A percentile compares a stretch with the other conserved stretches of the same genome.
These are phyloP conservation scores for Pichia gijzeniarum DNA, from an alignment of 805 yeast genomes.

Conservation along the genomic window DNA sequence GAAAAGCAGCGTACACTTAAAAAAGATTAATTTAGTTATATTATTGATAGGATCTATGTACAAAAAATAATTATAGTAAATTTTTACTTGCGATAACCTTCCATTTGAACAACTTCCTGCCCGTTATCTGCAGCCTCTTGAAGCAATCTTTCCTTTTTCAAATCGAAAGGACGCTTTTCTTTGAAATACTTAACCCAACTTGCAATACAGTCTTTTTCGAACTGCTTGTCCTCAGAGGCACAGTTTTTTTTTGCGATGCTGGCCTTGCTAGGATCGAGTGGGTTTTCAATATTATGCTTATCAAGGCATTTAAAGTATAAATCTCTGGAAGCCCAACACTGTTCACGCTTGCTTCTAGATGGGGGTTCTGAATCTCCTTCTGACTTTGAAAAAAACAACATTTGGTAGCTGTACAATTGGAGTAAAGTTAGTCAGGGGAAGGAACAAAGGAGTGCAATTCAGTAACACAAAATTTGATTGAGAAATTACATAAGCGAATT, in stretches of 20 bases:
- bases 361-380: conserved; percentile 33
- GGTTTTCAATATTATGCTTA: conserved; percentile 57
- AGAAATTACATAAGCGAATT: no score
- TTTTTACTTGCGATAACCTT: conserved; percentile 23
- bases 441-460: background rate
- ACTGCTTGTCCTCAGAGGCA: conserved; percentile 46
- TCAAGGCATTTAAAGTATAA: conserved; percentile 69
- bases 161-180: conserved; percentile 77
- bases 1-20: conserved; percentile 90
- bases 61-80: no score
- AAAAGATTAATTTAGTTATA: conserved; percentile 48
- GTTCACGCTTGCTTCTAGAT: conserved; percentile 59
- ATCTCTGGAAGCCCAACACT: conserved; percentile 92
- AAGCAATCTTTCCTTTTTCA: conserved; percentile 60
- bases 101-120: conserved; percentile 32
- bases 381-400: conserved; percentile 8
- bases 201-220: conserved; percentile 70
- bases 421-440: background rate
- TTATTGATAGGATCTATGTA: no score
- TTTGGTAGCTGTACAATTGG: no score
- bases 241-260: conserved; percentile 47
- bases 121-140: conserved; percentile 68
- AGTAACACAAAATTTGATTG: no score
- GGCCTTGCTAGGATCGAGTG: conserved; percentile 44
- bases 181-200: conserved; percentile 90